Evolutionary conservation across 768 basidiomycete species (phyloP).

Genomic region (Grammothele lineata): DNA sequence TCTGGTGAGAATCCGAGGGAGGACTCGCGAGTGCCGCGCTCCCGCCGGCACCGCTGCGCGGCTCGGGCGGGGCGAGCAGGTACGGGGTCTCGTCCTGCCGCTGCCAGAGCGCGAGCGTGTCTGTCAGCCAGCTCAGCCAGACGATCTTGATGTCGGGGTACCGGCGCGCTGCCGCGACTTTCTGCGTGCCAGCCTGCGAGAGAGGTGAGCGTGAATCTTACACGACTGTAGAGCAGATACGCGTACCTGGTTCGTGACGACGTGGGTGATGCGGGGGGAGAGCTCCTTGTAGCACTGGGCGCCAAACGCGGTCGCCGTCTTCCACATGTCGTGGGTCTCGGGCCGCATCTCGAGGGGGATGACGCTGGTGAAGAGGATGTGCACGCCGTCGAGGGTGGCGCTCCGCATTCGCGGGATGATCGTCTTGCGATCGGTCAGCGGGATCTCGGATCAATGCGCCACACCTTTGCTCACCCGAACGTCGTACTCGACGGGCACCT

Average conservation of each 20-base stretch:
- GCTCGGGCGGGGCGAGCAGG: constrained; percentile 53
- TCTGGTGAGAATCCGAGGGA: constrained; percentile 43
- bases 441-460: neutral
- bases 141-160: constrained; percentile 81
- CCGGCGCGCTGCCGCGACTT: constrained; percentile 79
- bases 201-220: neutral
- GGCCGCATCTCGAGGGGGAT: constrained; percentile 86
- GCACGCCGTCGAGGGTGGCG: constrained; percentile 71
- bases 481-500: constrained; percentile 44
- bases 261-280: constrained; percentile 69
- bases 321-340: constrained; percentile 81
- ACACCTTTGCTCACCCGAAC: constrained; percentile 60
- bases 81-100: constrained; percentile 78
- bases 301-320: constrained; percentile 83
- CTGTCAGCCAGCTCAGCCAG: constrained; percentile 85
- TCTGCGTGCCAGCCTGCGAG: constrained; percentile 78
- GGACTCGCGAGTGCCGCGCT: constrained; percentile 37
- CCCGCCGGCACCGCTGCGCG: constrained; percentile 28
- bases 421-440: constrained; percentile 38
- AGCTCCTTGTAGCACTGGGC: constrained; percentile 76
- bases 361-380: constrained; percentile 90
- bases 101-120: constrained; percentile 85
- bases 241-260: constrained; percentile 82
- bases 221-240: constrained; percentile 13
- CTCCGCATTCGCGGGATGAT: constrained; percentile 83